phyloP scores from a whole-genome alignment of 192 early-diverging fungal genomes.

The Rhizophagus prolifer region DNA sequence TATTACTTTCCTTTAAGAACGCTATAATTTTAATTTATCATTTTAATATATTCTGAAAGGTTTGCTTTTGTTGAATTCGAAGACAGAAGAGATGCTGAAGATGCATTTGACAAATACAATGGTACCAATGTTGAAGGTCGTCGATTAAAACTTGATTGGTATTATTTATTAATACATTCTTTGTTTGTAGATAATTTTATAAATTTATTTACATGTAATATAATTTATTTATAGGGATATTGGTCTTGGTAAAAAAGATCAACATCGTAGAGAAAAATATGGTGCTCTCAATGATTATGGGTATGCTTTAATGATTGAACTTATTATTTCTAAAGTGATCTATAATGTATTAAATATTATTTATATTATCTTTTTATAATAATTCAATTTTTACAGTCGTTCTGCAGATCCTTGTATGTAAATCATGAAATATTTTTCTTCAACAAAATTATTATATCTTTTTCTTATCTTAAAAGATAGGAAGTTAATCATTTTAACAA shows the following conservation, averaged over 20 bases:
- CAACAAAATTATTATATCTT: neutral
- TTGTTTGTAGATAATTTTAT: neutral
- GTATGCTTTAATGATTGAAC: neutral
- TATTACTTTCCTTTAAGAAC: neutral
- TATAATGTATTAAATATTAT: neutral
- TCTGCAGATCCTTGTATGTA: slow-evolving; percentile 26
- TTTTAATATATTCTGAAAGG: slow-evolving; percentile 37
- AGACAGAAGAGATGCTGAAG: slow-evolving; percentile 63
- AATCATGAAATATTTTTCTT: neutral
- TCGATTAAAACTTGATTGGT: slow-evolving; percentile 56
- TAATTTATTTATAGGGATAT: slow-evolving; percentile 10
- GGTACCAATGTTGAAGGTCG: slow-evolving; percentile 59
- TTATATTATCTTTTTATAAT: neutral
- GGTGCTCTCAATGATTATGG: slow-evolving; percentile 7
- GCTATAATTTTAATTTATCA: neutral
- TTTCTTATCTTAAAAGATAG: neutral
- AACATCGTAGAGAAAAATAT: slow-evolving; percentile 30
- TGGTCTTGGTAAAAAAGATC: slow-evolving; percentile 26
- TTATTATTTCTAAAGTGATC: neutral
- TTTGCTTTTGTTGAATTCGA: slow-evolving; percentile 80
- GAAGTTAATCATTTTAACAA: neutral
- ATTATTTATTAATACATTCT: slow-evolving; percentile 12
- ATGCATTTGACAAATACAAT: slow-evolving; percentile 62
- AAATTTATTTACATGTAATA: neutral
- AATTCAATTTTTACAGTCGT: slow-evolving; percentile 3